Conservation (phyloP, 495 filamentous ascomycete species). For the Neurospora discreta region DNA sequence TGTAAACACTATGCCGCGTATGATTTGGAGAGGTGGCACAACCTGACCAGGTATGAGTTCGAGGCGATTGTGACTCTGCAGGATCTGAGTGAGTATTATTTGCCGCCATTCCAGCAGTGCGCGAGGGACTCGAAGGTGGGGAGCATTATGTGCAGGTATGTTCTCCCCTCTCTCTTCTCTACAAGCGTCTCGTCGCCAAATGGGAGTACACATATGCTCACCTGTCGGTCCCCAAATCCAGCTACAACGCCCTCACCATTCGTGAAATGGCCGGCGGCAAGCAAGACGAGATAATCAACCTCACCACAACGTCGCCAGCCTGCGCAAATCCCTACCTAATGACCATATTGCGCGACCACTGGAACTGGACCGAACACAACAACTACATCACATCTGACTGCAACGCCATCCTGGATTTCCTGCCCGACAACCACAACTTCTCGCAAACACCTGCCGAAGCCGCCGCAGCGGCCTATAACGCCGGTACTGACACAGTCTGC, state of each 20-base stretch:
- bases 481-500: conserved; percentile 30
- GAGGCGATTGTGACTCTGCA: conserved; percentile 25
- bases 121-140: conserved; percentile 33
- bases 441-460: conserved; percentile 19
- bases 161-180: neutral
- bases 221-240: neutral
- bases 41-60: conserved; percentile 21
- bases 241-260: conserved; percentile 30
- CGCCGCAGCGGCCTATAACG: conserved; percentile 23
- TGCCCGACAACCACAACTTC: conserved; percentile 25
- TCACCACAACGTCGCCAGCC: conserved; percentile 11
- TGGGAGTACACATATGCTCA: too few relatives aligned
- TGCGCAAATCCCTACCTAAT: conserved; percentile 33
- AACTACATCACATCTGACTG: conserved; percentile 36
- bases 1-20: conserved; percentile 58
- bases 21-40: conserved; percentile 44
- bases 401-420: conserved; percentile 18
- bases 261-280: too few relatives aligned
- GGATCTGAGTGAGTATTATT: conserved; percentile 37
- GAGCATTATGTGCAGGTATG: conserved; percentile 33
- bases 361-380: conserved; percentile 32
- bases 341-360: conserved; percentile 34
- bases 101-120: conserved; percentile 36
- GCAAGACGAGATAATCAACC: too few relatives aligned
- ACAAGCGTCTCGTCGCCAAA: neutral